phyloP scores from a whole-genome alignment of 2,329 filamentous ascomycete genomes.

The Calonectria pteridis region DNA sequence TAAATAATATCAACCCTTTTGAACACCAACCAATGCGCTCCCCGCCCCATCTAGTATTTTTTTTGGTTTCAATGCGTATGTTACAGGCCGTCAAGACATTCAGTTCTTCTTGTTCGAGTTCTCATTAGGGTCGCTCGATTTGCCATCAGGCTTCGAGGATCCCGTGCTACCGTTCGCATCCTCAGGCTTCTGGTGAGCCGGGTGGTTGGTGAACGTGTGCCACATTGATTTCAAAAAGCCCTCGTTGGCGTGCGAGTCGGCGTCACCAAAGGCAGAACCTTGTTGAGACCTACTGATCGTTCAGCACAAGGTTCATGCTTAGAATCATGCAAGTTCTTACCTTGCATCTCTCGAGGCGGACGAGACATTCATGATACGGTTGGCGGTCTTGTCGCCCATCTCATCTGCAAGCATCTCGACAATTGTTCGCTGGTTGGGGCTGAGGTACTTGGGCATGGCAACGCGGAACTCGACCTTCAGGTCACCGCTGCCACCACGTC shows the following conservation, averaged over 20 bases:
- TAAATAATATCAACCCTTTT: conserved; percentile 51
- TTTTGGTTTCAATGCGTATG: conserved; percentile 34
- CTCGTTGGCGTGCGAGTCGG: conserved; percentile 78
- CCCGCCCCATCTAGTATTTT: conserved; percentile 40
- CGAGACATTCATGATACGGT: conserved; percentile 87
- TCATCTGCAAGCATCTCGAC: conserved; percentile 97
- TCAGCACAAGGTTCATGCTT: conserved; percentile 13
- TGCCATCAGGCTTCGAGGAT: conserved; percentile 34
- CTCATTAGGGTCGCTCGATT: conserved; percentile 43
- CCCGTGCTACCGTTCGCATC: conserved; percentile 38
- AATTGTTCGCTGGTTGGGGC: conserved; percentile 90
- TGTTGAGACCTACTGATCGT: conserved; percentile 26
- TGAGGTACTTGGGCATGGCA: conserved; percentile 93
- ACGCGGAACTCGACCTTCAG: conserved; percentile 95
- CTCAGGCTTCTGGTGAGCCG: conserved; percentile 60
- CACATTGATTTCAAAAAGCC: conserved; percentile 94
- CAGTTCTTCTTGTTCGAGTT: conserved; percentile 50
- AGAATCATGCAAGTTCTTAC: conserved; percentile 40
- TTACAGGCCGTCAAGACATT: conserved; percentile 34
- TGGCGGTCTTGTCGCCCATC: conserved; percentile 92
- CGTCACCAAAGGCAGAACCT: conserved; percentile 45
- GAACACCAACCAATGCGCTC: conserved; percentile 54
- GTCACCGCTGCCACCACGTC: conserved; percentile 80
- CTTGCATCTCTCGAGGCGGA: conserved; percentile 49
- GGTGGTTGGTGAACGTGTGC: conserved; percentile 90